Percentiles rank a stretch among this genome's conserved stretches.
These are phyloP conservation scores for Boletellus ananas DNA, from an alignment of 768 basidiomycete genomes.

Conservation along the genomic window DNA sequence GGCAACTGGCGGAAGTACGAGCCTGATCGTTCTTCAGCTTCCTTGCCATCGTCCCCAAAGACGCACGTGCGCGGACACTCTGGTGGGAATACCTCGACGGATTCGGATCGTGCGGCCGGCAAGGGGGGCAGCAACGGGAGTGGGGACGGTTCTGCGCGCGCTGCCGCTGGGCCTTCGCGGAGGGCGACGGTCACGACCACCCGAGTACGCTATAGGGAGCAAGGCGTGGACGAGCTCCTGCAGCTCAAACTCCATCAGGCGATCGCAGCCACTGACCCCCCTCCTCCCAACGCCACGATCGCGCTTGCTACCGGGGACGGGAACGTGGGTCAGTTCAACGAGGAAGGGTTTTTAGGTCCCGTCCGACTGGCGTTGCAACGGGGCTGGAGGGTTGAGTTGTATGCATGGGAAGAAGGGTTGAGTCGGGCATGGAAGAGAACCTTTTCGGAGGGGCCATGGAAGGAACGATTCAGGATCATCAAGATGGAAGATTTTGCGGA, in stretches of 20 bases:
- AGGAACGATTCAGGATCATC: constrained; percentile 49
- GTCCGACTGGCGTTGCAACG: constrained; percentile 81
- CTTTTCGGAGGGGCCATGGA: constrained; percentile 52
- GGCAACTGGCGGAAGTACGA: constrained; percentile 24
- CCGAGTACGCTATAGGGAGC: constrained; percentile 72
- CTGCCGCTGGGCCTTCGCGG: constrained; percentile 15
- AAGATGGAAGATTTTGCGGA: constrained; percentile 66
- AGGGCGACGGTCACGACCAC: constrained; percentile 14
- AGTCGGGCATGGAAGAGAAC: constrained; percentile 75
- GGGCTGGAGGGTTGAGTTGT: constrained; percentile 94
- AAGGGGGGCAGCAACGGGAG: neutral
- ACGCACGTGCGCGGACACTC: constrained; percentile 15
- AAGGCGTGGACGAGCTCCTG: constrained; percentile 92
- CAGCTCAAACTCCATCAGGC: constrained; percentile 91
- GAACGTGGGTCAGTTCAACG: constrained; percentile 87
- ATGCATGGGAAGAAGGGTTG: constrained; percentile 84
- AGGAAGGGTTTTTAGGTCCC: constrained; percentile 88
- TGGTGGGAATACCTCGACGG: constrained; percentile 23
- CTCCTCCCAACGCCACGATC: constrained; percentile 67
- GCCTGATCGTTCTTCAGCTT: neutral
- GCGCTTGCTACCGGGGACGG: constrained; percentile 94
- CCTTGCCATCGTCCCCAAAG: constrained; percentile 4
- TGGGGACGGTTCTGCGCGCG: constrained; percentile 11
- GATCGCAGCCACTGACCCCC: constrained; percentile 65
- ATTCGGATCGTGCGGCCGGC: constrained; percentile 21